Percentiles rank a stretch among this genome's conserved stretches.
Conservation (phyloP, 2,329 filamentous ascomycete species). For the Amphichorda felina region DNA sequence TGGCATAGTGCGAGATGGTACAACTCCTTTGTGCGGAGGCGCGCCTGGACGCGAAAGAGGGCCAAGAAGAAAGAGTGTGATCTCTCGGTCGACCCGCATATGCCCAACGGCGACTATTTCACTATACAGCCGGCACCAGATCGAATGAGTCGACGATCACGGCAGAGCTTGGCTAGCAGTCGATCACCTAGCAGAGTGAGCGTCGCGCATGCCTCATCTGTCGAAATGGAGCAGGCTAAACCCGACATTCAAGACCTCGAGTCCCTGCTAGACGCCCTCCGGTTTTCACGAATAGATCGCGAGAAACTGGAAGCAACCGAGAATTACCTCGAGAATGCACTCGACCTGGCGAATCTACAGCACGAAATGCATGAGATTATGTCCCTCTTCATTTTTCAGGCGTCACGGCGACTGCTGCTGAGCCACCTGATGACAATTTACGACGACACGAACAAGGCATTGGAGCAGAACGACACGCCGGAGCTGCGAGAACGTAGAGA, state of each 20-base stretch:
- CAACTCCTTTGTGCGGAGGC: slow-evolving; percentile 83
- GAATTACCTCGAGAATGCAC: slow-evolving; percentile 68
- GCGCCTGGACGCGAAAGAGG: slow-evolving; percentile 78
- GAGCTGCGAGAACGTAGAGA: slow-evolving; percentile 36
- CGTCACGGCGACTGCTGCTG: slow-evolving; percentile 68
- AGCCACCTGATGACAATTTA: slow-evolving; percentile 52
- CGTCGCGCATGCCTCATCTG: slow-evolving; percentile 21
- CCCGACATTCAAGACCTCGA: slow-evolving; percentile 50
- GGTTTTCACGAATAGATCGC: slow-evolving; percentile 65
- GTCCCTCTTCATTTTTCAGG: slow-evolving; percentile 80
- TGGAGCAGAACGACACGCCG: slow-evolving; percentile 24
- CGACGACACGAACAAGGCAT: slow-evolving; percentile 24
- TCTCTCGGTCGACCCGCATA: slow-evolving; percentile 42
- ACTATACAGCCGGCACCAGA: slow-evolving; percentile 17
- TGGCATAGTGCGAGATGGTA: slow-evolving; percentile 94
- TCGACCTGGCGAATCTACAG: slow-evolving; percentile 65
- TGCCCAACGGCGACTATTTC: slow-evolving; percentile 70
- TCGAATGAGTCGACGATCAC: slow-evolving; percentile 11
- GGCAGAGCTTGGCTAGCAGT: slow-evolving; percentile 19
- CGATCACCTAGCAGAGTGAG: slow-evolving; percentile 22
- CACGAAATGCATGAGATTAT: slow-evolving; percentile 76
- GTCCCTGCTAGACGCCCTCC: slow-evolving; percentile 57
- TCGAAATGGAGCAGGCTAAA: slow-evolving; percentile 41
- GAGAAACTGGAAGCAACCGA: slow-evolving; percentile 81
- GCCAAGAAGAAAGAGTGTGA: slow-evolving; percentile 43